These are phyloP conservation scores for Sclerotinia spermophila DNA, from an alignment of 2,329 filamentous ascomycete genomes.

Conservation along the genomic window DNA sequence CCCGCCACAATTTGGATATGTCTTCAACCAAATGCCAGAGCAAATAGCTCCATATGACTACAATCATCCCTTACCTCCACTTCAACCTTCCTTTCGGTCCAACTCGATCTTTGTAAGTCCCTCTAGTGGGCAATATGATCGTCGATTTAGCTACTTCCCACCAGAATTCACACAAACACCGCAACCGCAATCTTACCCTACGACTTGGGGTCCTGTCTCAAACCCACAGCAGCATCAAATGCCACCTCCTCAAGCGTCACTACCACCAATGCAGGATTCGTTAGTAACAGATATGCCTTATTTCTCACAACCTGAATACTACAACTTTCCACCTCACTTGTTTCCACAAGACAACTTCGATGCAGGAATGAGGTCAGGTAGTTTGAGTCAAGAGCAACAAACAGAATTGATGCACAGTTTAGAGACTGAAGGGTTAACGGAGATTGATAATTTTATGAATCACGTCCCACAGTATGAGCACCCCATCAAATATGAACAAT, in stretches of 20 bases:
- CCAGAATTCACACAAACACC: constrained; percentile 45
- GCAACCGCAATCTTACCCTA: constrained; percentile 32
- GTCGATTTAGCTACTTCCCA: constrained; percentile 62
- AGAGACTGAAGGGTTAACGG: constrained; percentile 62
- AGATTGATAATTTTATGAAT: constrained; percentile 59
- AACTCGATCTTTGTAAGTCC: constrained; percentile 64
- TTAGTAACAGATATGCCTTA: constrained; percentile 31
- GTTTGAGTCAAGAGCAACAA: constrained; percentile 75
- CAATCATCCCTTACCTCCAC: constrained; percentile 24
- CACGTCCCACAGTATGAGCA: constrained; percentile 30
- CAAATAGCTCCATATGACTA: constrained; percentile 36
- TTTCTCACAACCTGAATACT: constrained; percentile 33
- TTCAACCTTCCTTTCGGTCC: constrained; percentile 55
- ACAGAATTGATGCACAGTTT: constrained; percentile 77
- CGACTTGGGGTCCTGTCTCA: constrained; percentile 32
- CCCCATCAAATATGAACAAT: constrained; percentile 29
- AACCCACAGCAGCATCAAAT: constrained; percentile 19
- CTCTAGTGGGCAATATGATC: constrained; percentile 49
- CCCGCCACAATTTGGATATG: constrained; percentile 55
- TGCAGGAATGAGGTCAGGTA: constrained; percentile 55
- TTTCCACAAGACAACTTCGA: constrained; percentile 43
- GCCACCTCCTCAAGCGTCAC: constrained; percentile 19
- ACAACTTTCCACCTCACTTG: constrained; percentile 32
- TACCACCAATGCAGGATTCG: constrained; percentile 22
- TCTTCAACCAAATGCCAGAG: constrained; percentile 55